Percentiles rank a stretch among this genome's conserved stretches.
Conservation (phyloP, 495 filamentous ascomycete genomes). For the Hypoxylon crocopeplum region DNA sequence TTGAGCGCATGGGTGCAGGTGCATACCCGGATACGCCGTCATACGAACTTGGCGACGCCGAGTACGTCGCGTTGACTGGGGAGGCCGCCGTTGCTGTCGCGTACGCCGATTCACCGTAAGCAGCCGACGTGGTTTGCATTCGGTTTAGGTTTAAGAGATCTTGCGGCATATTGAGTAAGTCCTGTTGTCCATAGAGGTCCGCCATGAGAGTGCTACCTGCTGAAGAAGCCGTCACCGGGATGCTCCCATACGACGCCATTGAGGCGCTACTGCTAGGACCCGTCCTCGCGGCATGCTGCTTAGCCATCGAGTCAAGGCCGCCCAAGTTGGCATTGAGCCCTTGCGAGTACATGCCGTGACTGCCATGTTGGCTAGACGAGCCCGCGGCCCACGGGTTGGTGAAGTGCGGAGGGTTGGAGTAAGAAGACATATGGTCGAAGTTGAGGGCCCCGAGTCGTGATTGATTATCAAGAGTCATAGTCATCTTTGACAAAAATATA, state of each 20-base stretch:
- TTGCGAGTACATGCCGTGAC: constrained; percentile 66
- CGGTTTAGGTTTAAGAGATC: constrained; percentile 71
- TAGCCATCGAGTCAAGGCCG: constrained; percentile 51
- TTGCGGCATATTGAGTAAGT: constrained; percentile 76
- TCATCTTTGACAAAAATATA: constrained; percentile 61
- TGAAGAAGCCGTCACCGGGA: constrained; percentile 72
- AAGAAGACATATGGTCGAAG: constrained; percentile 76
- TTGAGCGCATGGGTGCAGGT: constrained; percentile 67
- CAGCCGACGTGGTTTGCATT: constrained; percentile 56
- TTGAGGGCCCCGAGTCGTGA: constrained; percentile 83
- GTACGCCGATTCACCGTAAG: constrained; percentile 55
- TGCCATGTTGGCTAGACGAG: constrained; percentile 57
- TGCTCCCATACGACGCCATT: constrained; percentile 73
- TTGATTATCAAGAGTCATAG: constrained; percentile 87
- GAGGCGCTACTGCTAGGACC: constrained; percentile 67
- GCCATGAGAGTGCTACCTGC: constrained; percentile 74
- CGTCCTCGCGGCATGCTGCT: constrained; percentile 61
- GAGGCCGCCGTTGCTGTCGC: constrained; percentile 61
- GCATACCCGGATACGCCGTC: constrained; percentile 65
- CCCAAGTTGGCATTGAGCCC: constrained; percentile 57
- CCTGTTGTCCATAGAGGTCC: constrained; percentile 66
- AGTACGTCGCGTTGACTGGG: constrained; percentile 69
- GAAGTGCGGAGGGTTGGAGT: constrained; percentile 76
- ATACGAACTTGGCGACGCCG: constrained; percentile 72
- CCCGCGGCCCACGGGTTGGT: constrained; percentile 87